Evolutionary conservation across 352 stramenopile species (phyloP).

Genomic region (Phytophthora pseudosyringae): DNA sequence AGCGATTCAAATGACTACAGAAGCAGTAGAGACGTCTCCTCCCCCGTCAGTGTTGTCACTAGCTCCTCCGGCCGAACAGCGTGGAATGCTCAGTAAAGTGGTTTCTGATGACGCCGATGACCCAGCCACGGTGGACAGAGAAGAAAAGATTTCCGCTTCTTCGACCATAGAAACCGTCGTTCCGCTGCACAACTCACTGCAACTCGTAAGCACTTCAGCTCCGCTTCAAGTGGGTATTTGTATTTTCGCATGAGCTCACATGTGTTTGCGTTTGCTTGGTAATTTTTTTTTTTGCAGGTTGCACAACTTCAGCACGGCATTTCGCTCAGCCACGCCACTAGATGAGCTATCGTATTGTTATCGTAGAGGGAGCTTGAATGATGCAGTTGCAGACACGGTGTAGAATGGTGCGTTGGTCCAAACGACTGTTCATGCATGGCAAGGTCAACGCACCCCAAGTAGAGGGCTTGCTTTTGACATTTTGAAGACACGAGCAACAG

Average conservation of each 20-base stretch:
- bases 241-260: not conserved
- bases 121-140: slow-evolving; percentile 40
- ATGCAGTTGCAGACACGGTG: slow-evolving; percentile 1
- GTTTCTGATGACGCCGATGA: slow-evolving; percentile 39
- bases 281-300: slow-evolving; percentile 30
- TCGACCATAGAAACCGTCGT: slow-evolving; percentile 84
- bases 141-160: slow-evolving; percentile 66
- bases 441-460: slow-evolving; percentile 12
- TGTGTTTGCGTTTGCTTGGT: not conserved
- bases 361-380: not conserved
- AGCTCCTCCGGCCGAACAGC: slow-evolving; percentile 15
- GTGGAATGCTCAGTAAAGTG: slow-evolving; percentile 42
- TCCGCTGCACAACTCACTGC: slow-evolving; percentile 67
- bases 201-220: slow-evolving; percentile 53
- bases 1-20: slow-evolving; percentile 17
- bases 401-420: not conserved
- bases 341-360: slow-evolving; percentile 27
- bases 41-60: slow-evolving; percentile 14
- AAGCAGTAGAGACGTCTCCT: slow-evolving; percentile 12
- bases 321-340: slow-evolving; percentile 47
- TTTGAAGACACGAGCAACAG: slow-evolving; percentile 27
- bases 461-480: slow-evolving; percentile 20
- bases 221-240: not conserved
- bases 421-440: slow-evolving; percentile 1
- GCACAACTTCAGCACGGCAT: slow-evolving; percentile 65